Conservation (phyloP, 176 grass and related monocot genomes). For the Elaeis guineensis region DNA sequence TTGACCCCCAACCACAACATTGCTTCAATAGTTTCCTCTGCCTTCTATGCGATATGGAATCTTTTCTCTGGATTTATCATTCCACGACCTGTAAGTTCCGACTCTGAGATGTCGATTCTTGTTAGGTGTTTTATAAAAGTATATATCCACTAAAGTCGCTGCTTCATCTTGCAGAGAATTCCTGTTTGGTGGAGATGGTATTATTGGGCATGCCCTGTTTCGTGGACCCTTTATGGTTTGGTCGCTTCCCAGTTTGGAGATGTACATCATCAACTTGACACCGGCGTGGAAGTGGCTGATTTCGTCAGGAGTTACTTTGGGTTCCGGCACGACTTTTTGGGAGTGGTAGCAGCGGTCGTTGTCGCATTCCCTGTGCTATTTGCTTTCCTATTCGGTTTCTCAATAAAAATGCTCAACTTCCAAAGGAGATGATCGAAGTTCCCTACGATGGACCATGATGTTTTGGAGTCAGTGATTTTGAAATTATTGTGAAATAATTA, state of each 20-base stretch:
- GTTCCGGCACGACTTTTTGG: slow-evolving; percentile 32
- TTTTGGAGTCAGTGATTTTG: too few species aligned
- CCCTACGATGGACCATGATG: too few species aligned
- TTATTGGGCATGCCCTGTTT: slow-evolving; percentile 42
- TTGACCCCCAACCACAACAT: slow-evolving; percentile 47
- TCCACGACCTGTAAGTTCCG: slow-evolving; percentile 25
- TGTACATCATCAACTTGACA: slow-evolving; percentile 13
- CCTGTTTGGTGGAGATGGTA: slow-evolving; percentile 53
- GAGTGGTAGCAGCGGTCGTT: slow-evolving; percentile 13
- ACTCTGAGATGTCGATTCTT: not conserved
- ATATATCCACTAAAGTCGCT: not conserved
- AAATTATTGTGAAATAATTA: too few species aligned
- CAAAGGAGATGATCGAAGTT: slow-evolving; percentile 22
- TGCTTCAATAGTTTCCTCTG: slow-evolving; percentile 39
- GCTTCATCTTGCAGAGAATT: slow-evolving; percentile 28
- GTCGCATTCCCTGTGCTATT: slow-evolving; percentile 35
- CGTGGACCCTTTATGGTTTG: slow-evolving; percentile 45
- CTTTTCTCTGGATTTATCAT: slow-evolving; percentile 57
- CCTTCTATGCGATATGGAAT: slow-evolving; percentile 55
- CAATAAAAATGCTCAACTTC: slow-evolving; percentile 50
- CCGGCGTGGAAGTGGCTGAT: slow-evolving; percentile 1
- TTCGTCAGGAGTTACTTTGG: slow-evolving; percentile 38
- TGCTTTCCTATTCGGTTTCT: slow-evolving; percentile 31
- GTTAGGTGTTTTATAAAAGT: not conserved
- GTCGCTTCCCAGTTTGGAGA: slow-evolving; percentile 49